These are phyloP conservation scores for Aspergillus pseudoviridinutans DNA, from an alignment of 2,329 filamentous ascomycete genomes.

Conservation along the genomic window DNA sequence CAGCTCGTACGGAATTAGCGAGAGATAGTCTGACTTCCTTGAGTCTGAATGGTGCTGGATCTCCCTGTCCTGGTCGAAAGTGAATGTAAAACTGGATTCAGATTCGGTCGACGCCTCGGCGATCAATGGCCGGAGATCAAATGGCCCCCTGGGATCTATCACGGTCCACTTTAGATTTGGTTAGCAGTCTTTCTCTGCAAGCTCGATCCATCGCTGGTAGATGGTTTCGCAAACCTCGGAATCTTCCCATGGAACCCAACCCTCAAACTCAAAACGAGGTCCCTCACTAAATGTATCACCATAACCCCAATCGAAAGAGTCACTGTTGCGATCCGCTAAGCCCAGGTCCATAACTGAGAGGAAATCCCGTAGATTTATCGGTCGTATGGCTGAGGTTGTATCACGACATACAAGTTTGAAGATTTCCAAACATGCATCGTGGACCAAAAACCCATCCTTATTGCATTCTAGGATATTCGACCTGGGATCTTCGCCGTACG, in stretches of 20 bases:
- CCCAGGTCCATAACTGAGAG: not conserved
- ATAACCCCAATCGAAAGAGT: constrained; percentile 6
- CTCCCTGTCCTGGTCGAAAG: not conserved
- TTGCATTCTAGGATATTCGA: not conserved
- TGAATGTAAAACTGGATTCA: constrained; percentile 2
- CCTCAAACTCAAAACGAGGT: not conserved
- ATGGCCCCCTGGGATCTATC: constrained; percentile 5
- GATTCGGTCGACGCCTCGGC: not conserved
- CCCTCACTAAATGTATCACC: constrained; percentile 4
- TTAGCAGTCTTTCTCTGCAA: not conserved
- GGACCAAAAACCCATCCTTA: not conserved
- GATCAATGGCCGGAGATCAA: constrained; percentile 3
- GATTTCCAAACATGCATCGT: not conserved
- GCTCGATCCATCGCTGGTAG: not conserved
- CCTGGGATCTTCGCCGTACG: not conserved
- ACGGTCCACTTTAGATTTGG: constrained; percentile 7
- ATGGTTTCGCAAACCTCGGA: not conserved
- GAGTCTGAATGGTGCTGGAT: not conserved
- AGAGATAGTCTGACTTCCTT: not conserved
- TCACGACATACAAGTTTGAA: not conserved
- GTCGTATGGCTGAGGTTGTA: not conserved
- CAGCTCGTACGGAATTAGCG: constrained; percentile 4
- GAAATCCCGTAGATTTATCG: not conserved
- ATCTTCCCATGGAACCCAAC: not conserved
- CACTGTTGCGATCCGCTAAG: constrained; percentile 7